Evolutionary conservation across 176 grass and related monocot species (phyloP).

Genomic region (Lolium perenne): DNA sequence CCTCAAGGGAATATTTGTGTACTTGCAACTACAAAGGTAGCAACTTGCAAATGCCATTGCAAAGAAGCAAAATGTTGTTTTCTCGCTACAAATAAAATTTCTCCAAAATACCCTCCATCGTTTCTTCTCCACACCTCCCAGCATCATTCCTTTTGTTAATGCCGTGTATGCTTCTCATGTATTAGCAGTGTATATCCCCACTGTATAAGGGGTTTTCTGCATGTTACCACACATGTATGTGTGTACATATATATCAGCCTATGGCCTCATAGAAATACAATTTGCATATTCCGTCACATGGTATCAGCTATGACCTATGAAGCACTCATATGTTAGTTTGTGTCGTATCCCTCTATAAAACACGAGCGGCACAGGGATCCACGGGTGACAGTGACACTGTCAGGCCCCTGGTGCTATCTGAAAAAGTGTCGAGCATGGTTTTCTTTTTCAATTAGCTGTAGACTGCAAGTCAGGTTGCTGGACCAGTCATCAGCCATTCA

Average conservation of each 20-base stretch:
- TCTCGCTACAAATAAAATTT: not conserved
- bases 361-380: too few species aligned
- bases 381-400: too few species aligned
- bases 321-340: too few species aligned
- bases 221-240: not conserved
- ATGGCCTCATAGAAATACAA: not conserved
- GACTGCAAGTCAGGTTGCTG: too few species aligned
- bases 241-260: not conserved
- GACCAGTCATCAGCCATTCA: too few species aligned
- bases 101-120: not conserved
- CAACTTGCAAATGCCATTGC: not conserved
- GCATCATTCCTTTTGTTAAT: not conserved
- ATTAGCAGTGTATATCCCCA: not conserved
- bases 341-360: too few species aligned
- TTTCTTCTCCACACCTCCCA: not conserved
- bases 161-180: not conserved
- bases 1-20: too few species aligned
- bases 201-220: not conserved
- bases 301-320: not conserved
- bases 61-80: not conserved
- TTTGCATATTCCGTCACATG: not conserved
- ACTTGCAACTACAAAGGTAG: not conserved
- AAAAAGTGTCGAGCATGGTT: too few species aligned
- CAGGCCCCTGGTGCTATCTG: too few species aligned
- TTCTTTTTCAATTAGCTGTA: too few species aligned